Conservation (phyloP, 1,139 yeast genomes). For the Wickerhamomyces sp. region DNA sequence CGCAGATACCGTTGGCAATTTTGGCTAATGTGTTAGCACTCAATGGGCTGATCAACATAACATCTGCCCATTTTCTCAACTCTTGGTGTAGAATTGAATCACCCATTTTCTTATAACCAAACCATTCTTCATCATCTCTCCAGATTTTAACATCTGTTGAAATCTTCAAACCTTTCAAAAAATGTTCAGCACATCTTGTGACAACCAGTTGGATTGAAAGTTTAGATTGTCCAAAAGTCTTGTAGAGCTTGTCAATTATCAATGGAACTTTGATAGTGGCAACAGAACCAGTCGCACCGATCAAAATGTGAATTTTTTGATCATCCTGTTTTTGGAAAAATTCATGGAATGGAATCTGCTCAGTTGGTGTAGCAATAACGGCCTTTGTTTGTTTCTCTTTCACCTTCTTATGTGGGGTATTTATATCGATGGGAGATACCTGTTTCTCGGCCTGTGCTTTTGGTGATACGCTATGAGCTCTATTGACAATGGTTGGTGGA, state of each 20-base stretch:
- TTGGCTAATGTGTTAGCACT: constrained; percentile 93
- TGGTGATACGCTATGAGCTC: constrained; percentile 2
- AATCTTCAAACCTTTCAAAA: constrained; percentile 70
- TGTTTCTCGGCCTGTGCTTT: constrained; percentile 1
- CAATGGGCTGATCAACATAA: constrained; percentile 84
- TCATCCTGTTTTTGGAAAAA: constrained; percentile 69
- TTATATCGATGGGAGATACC: constrained; percentile 5
- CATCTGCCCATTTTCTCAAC: constrained; percentile 92
- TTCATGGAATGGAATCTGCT: constrained; percentile 71
- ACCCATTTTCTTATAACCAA: constrained; percentile 43
- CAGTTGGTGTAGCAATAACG: constrained; percentile 46
- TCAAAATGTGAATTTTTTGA: constrained; percentile 74
- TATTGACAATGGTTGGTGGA: not conserved
- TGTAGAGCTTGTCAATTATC: constrained; percentile 76
- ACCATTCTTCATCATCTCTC: constrained; percentile 95
- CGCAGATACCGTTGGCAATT: constrained; percentile 86
- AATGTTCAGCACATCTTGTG: constrained; percentile 80
- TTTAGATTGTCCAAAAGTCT: constrained; percentile 63
- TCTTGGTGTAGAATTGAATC: constrained; percentile 82
- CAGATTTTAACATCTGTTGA: constrained; percentile 84
- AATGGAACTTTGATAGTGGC: constrained; percentile 91
- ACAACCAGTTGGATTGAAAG: constrained; percentile 82
- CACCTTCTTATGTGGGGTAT: constrained; percentile 5
- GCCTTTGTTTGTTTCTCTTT: constrained; percentile 31
- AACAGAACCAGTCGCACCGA: constrained; percentile 94